Evolutionary conservation across 495 filamentous ascomycete genomes (phyloP).

Genomic region (Penicillium canescens): DNA sequence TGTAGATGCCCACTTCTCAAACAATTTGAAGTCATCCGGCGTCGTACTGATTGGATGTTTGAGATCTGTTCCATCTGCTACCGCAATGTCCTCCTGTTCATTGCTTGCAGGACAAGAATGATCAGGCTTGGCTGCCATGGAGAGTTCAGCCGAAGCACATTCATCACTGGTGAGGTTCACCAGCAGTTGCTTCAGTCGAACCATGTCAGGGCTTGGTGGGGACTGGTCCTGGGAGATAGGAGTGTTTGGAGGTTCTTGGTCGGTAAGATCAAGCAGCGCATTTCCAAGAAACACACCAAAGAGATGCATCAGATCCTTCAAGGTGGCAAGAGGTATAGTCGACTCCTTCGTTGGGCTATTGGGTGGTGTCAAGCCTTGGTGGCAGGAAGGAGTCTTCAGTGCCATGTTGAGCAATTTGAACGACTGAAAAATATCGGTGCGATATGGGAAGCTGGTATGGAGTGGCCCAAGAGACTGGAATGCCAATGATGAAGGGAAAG

Average conservation of each 20-base stretch:
- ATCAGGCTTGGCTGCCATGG: not conserved
- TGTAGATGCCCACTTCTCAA: slow-evolving; percentile 23
- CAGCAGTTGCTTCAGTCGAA: slow-evolving; percentile 14
- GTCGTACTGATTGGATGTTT: slow-evolving; percentile 23
- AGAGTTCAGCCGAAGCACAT: slow-evolving; percentile 1
- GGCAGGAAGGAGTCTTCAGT: slow-evolving; percentile 2
- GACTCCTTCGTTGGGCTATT: slow-evolving; percentile 5
- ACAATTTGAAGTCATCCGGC: slow-evolving; percentile 24
- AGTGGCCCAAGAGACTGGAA: slow-evolving; percentile 6
- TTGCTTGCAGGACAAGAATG: slow-evolving; percentile 1
- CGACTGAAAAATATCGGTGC: slow-evolving; percentile 3
- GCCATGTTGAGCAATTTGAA: slow-evolving; percentile 9
- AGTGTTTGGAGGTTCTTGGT: slow-evolving; percentile 16
- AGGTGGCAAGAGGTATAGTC: not conserved
- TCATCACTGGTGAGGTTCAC: slow-evolving; percentile 7
- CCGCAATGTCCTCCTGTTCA: slow-evolving; percentile 10
- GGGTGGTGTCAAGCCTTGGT: slow-evolving; percentile 8
- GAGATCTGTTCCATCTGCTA: slow-evolving; percentile 15
- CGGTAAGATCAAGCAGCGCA: slow-evolving; percentile 10
- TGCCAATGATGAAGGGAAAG: slow-evolving; percentile 6
- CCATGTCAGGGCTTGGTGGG: slow-evolving; percentile 6
- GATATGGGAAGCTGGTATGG: slow-evolving; percentile 7
- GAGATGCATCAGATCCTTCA: slow-evolving; percentile 4
- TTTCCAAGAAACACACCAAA: slow-evolving; percentile 12
- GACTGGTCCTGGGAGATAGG: slow-evolving; percentile 11